Evolutionary conservation across 352 stramenopile genomes (phyloP).

Genomic region (Pythium inflatum): DNA sequence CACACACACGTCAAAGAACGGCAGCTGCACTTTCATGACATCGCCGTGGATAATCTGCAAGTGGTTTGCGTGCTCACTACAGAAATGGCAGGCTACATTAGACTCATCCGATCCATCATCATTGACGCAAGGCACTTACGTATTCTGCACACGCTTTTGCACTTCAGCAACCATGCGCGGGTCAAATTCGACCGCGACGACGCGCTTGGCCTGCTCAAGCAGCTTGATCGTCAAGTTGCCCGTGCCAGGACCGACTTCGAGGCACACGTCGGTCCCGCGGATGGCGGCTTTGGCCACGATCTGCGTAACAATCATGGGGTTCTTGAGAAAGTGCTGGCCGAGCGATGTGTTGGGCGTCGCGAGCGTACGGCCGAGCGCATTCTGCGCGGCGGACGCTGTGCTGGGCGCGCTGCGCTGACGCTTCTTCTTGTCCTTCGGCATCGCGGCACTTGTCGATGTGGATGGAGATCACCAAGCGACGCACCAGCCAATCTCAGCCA

Average conservation of each 20-base stretch:
- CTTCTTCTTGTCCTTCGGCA: constrained; percentile 93
- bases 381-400: constrained; percentile 74
- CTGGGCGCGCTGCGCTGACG: constrained; percentile 61
- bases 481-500: constrained; percentile 16
- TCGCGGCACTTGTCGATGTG: constrained; percentile 15
- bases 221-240: constrained; percentile 99
- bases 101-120: not conserved
- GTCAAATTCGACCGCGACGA: constrained; percentile 99
- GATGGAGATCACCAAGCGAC: constrained; percentile 7
- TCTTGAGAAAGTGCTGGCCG: constrained; percentile 99
- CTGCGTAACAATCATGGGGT: constrained; percentile 95
- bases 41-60: constrained; percentile 99
- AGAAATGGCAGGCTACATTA: not conserved
- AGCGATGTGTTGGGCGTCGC: constrained; percentile 96
- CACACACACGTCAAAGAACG: constrained; percentile 99
- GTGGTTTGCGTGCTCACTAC: constrained; percentile 89
- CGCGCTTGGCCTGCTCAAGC: constrained; percentile 95
- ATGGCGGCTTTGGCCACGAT: constrained; percentile 98
- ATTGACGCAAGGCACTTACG: constrained; percentile 43
- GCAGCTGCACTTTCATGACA: constrained; percentile 98
- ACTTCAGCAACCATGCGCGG: constrained; percentile 99
- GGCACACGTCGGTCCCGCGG: constrained; percentile 94
- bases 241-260: constrained; percentile 97
- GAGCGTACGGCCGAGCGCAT: constrained; percentile 89
- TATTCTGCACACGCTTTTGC: constrained; percentile 98